A percentile compares a stretch with the other conserved stretches of the same genome.
These are phyloP conservation scores for Fonsecaea multimorphosa DNA, from an alignment of 2,329 filamentous ascomycete genomes.

Conservation along the genomic window DNA sequence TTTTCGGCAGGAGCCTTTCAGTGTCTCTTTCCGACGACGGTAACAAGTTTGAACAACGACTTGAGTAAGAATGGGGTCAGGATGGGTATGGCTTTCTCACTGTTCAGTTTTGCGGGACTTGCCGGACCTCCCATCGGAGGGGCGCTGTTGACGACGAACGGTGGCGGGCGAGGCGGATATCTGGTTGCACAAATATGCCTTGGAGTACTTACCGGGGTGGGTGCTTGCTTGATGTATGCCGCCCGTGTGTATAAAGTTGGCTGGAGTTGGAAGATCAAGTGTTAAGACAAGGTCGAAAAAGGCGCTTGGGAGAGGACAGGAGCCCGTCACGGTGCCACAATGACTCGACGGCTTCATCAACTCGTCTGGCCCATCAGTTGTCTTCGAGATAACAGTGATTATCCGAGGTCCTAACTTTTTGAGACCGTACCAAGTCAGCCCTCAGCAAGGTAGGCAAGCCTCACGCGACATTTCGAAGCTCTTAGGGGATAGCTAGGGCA, in stretches of 20 bases:
- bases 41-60: slow-evolving; percentile 62
- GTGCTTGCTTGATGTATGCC: slow-evolving; percentile 52
- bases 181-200: slow-evolving; percentile 49
- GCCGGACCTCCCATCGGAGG: slow-evolving; percentile 63
- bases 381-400: not conserved
- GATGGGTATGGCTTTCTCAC: slow-evolving; percentile 63
- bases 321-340: not conserved
- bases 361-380: not conserved
- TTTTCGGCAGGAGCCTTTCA: slow-evolving; percentile 69
- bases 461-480: not conserved
- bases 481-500: not conserved
- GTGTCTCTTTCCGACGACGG: slow-evolving; percentile 68
- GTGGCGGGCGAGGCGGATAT: slow-evolving; percentile 44
- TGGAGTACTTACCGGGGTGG: slow-evolving; percentile 61
- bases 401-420: not conserved
- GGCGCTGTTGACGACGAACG: slow-evolving; percentile 54
- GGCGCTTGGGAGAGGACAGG: not conserved
- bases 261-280: slow-evolving; percentile 44
- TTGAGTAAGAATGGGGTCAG: slow-evolving; percentile 60
- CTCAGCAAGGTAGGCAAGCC: not conserved
- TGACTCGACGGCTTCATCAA: not conserved
- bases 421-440: not conserved
- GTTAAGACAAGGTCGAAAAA: slow-evolving; percentile 33
- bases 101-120: slow-evolving; percentile 58
- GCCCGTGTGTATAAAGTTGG: slow-evolving; percentile 50